Evolutionary conservation across 768 basidiomycete genomes (phyloP), one percentile per base, ranked within the genome.

Genomic region (Pseudohyphozyma bogoriensis): DNA sequence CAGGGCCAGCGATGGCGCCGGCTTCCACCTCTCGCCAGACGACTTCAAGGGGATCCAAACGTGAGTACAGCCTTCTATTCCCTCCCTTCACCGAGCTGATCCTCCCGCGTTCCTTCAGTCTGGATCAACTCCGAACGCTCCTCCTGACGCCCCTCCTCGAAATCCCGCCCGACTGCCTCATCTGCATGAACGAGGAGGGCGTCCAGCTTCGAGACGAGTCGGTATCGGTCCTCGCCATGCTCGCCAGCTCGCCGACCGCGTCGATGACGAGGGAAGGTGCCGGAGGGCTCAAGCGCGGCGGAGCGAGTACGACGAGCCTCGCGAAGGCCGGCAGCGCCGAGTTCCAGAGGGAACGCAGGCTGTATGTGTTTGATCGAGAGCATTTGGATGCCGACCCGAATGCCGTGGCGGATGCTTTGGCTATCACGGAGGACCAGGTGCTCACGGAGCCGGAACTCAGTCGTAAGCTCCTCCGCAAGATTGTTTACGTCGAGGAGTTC

Each of bases 131-230:
- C 2, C 56, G 55, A 3, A 44, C 28, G 31, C 33, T 61, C 31
- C 31, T 66, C 31, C 51, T 68, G 12, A 49, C 56, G 20, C 60
- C 60, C 10, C 58, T 66, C 10, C 59, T 68, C 16, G 15, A 52
- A 32, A 68, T 68, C 53, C 61, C 62, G 29, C 37, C 51, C 45
- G 64, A 65, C 26, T 61, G 57, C 52, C 57, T 66, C 22, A 68
- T 68, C 57, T 42, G 62, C 39, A 68, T 68, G 68, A 61, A 68
- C 60, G 56, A 61, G 24, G 44, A 56, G n/a, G 68, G 68, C n/a
- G 55, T 52, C n/a, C 62, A 60, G 8, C 51, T 68, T 12, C 46
- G 49, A 2, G 57, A 68, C 37, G 61, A 62, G 12, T 51, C 58
- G 4, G 45, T 64, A 2, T 55, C 29, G 9, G 45, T 58, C 47